Base-by-base conservation (phyloP, 2,329 filamentous ascomycete genomes). In the Trichoderma arundinaceum region DNA sequence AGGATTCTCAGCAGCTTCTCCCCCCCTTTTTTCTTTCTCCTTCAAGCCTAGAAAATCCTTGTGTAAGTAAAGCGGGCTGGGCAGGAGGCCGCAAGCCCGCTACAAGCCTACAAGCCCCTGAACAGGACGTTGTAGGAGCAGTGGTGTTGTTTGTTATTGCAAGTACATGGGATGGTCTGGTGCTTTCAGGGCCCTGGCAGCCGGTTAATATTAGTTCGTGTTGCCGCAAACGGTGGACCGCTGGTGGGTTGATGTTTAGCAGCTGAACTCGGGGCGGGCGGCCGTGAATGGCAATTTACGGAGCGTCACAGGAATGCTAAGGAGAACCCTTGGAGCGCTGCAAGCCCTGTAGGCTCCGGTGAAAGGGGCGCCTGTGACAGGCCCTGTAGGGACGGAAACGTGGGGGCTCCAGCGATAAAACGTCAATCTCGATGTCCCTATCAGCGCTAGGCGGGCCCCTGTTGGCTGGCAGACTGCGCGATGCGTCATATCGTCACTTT, bases 401-500 rank as follows among this genome's bases (percentile, higher is more conserved):
- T 65, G 62, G 62, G 62, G 62, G 35, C 38, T 44, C 44, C 12
- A 48, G 62, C 59, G 39, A 19, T 8, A n/a, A 38, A 51, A n/a
- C 33, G 33, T 17, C 46, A 41, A 43, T 28, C 48, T 28, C 39
- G 28, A 52, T 19, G 35, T 41, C 57, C 38, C 58, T 62, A 35
- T 60, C 41, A 64, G 60, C 38, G 22, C 35, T 43, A 32, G 13
- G 17, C 22, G 44, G 51, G 12, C 61, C 61, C 61, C 19, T 46
- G 61, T 48, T 48, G 52, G 41, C 61, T 19, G 60, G 54, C 63
- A 51, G n/a, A 13, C 28, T 35, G 22, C 22, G 28, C 19, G 35
- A 53, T 65, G 63, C 63, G 63, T 59, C 53, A 65, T 65, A 44
- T 65, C 62, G 62, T 65, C 62, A 52, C 62, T 19, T 44, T 41